Conservation (phyloP, 2,329 filamentous ascomycete species). For the Arthrobotrys iridis region DNA sequence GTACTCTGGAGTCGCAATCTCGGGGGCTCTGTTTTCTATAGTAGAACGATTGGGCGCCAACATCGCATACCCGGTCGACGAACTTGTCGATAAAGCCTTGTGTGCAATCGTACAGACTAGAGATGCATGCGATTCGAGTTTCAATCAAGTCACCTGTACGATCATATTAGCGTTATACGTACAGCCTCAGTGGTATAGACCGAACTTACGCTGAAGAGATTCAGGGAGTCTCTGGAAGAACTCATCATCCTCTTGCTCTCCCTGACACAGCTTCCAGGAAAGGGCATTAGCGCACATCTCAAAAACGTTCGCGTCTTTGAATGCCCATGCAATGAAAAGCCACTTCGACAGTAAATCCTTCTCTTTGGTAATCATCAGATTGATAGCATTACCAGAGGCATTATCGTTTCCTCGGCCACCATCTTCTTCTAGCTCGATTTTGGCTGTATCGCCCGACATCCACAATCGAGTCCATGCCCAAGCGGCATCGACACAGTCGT, state of each 20-base stretch:
- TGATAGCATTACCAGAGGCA: conserved; percentile 24
- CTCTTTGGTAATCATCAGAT: conserved; percentile 48
- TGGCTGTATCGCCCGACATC: conserved; percentile 46
- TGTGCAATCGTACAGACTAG: conserved; percentile 44
- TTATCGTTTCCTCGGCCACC: conserved; percentile 17
- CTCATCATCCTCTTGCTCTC: conserved; percentile 51
- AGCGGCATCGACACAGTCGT: conserved; percentile 52
- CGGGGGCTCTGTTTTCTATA: conserved; percentile 52
- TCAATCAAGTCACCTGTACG: conserved; percentile 37
- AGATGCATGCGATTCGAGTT: conserved; percentile 40
- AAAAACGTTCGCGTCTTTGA: conserved; percentile 44
- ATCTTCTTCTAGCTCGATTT: conserved; percentile 40
- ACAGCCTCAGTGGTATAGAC: not conserved
- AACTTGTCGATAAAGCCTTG: conserved; percentile 53
- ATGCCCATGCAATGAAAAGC: conserved; percentile 51
- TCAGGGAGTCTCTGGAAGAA: conserved; percentile 53
- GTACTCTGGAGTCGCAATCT: conserved; percentile 49
- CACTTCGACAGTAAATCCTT: conserved; percentile 51
- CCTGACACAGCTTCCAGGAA: conserved; percentile 49
- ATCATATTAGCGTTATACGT: not conserved
- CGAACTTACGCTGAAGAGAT: conserved; percentile 40
- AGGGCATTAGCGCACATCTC: conserved; percentile 46
- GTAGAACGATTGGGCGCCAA: conserved; percentile 51
- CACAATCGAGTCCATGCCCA: conserved; percentile 52
- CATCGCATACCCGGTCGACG: conserved; percentile 48